Evolutionary conservation across 306 rosid genomes (phyloP).

Genomic region (Mimosa bimucronata): DNA sequence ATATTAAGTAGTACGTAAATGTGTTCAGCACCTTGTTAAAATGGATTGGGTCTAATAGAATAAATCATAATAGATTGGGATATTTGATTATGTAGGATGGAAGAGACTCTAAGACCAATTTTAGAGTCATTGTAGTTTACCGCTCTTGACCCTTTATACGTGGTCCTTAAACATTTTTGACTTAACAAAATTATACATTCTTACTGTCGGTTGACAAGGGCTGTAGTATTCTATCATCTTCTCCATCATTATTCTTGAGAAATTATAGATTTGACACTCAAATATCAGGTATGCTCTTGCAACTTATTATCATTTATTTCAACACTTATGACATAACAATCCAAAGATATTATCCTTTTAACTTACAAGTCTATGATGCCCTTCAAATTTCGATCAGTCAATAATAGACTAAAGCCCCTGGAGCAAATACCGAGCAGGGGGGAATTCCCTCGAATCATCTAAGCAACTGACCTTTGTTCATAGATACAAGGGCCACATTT

Average conservation of each 20-base stretch:
- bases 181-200: neutral
- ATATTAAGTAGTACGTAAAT: neutral
- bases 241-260: neutral
- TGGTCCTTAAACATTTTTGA: neutral
- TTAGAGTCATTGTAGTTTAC: neutral
- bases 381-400: slow-evolving; percentile 13
- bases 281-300: neutral
- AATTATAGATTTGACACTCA: neutral
- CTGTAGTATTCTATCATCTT: neutral
- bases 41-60: neutral
- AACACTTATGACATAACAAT: neutral
- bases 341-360: slow-evolving; percentile 9
- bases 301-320: neutral
- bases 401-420: neutral
- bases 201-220: neutral
- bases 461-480: neutral
- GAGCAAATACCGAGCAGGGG: neutral
- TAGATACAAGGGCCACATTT: neutral
- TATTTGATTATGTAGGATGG: neutral
- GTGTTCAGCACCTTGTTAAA: neutral
- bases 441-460: neutral
- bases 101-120: neutral
- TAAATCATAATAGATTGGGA: neutral
- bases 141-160: neutral
- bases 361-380: neutral